Base-by-base conservation (phyloP, 164 flowering plant species). In the Litsea cubeba region DNA sequence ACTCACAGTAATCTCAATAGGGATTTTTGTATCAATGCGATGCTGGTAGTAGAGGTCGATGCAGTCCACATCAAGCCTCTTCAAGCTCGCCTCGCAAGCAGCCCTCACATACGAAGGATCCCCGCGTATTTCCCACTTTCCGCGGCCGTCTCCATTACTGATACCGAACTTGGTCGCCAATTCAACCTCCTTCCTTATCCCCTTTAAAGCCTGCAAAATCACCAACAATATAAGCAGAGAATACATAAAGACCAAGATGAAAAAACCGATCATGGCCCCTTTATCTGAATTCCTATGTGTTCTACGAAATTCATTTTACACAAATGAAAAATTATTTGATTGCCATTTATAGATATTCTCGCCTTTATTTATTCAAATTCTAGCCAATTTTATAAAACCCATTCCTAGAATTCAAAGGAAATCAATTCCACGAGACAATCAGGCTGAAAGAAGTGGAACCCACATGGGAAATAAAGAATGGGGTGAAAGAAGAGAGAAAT, bases 161-260 rank as follows among this genome's bases (percentile, higher is more conserved):
- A 51, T 18, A 3, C 75, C 82, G 35, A 80, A 80, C 70, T 80
- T 80, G 46, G 79, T 74, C 23, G 77, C 80, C 70, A 80, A 69
- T 64, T 80, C 54, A 0, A 76, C 75, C 69, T 40, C 69, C 15
- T 72, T 76, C 30, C 80, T 81, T 46, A 35, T 35, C 12, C 81
- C 81, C 20, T 72, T 73, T n/a, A 81, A 17, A 23, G 80, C 80
- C 73, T 77, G 24, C 2, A 58, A 46, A 57, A 65, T 14, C 64
- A 65, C 5, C 15, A 63, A 12, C 26, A 24, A 25, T 8, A 40
- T 1, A 60, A 18, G 63, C n/a, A 23, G 24, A 60, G 7, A 2
- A 23, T 60, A 23, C 10, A 18, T 11, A 8, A 40, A 7, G 46
- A 35, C 10, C 46, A 35, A 28, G 30, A 66, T 17, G 46, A 7